A percentile compares a stretch with the other conserved stretches of the same genome.
Evolutionary conservation across 352 stramenopile genomes (phyloP).

Genomic region (Hyaloperonospora arabidopsidis): DNA sequence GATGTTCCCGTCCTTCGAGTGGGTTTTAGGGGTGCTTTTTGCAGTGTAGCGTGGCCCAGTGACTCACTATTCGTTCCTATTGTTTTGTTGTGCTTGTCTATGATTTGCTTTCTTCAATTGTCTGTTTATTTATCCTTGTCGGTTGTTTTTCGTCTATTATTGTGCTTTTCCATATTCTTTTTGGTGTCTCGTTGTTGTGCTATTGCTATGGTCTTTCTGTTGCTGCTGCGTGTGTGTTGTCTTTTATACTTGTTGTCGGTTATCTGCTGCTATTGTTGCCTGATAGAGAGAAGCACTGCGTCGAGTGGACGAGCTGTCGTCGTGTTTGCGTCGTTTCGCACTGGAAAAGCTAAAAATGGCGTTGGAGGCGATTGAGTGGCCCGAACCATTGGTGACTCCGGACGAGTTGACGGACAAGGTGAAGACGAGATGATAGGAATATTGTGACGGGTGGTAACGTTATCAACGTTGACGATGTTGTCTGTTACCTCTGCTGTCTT

Average conservation of each 20-base stretch:
- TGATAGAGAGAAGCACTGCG: conserved; percentile 35
- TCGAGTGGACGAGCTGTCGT: conserved; percentile 38
- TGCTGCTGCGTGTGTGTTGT: too few relatives aligned
- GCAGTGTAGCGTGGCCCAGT: neutral
- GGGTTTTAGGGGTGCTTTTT: conserved; percentile 3
- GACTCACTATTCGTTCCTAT: neutral
- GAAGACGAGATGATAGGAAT: neutral
- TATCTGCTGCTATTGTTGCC: neutral
- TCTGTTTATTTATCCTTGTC: too few relatives aligned
- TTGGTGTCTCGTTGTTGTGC: neutral
- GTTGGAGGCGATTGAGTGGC: conserved; percentile 44
- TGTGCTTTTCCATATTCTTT: too few relatives aligned
- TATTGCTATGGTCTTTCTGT: neutral
- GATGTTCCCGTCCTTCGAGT: conserved; percentile 44
- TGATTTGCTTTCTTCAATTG: too few relatives aligned
- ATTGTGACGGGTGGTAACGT: conserved; percentile 2
- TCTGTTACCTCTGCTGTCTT: neutral
- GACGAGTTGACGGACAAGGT: conserved; percentile 33
- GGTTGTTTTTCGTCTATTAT: too few relatives aligned
- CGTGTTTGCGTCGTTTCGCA: conserved; percentile 42
- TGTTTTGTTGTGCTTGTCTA: neutral
- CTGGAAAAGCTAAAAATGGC: conserved; percentile 45
- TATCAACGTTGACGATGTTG: neutral
- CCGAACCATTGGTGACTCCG: conserved; percentile 24
- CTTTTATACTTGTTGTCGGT: too few relatives aligned